A percentile compares a stretch with the other conserved stretches of the same genome.
phyloP scores from a whole-genome alignment of 2,329 filamentous ascomycete species.

The Lecanicillium sp. region DNA sequence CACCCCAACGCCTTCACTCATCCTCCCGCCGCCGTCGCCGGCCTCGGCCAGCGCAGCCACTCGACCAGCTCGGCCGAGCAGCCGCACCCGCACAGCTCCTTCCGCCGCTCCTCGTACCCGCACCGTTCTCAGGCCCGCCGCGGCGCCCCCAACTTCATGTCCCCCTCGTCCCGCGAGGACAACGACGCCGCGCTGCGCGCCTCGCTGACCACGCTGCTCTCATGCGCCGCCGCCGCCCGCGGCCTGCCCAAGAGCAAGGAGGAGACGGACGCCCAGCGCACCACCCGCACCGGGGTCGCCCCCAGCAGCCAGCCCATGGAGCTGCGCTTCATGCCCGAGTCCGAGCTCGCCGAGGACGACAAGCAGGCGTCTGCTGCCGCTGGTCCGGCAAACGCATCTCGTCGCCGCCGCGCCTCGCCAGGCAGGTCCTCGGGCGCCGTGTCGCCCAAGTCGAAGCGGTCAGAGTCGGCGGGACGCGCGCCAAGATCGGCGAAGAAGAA shows the following conservation, averaged over 20 bases:
- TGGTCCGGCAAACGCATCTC: slow-evolving; percentile 15
- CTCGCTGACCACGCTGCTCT: slow-evolving; percentile 89
- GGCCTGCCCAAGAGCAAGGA: slow-evolving; percentile 64
- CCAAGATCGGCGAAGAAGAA: slow-evolving; percentile 54
- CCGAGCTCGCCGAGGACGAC: slow-evolving; percentile 45
- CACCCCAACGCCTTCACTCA: slow-evolving; percentile 92
- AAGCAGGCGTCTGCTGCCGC: slow-evolving; percentile 19
- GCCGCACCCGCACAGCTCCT: slow-evolving; percentile 43
- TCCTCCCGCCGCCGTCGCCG: slow-evolving; percentile 56
- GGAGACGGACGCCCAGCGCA: slow-evolving; percentile 33
- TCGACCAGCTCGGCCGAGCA: slow-evolving; percentile 44
- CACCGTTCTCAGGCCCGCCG: slow-evolving; percentile 45
- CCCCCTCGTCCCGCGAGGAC: slow-evolving; percentile 72
- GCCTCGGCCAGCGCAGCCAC: slow-evolving; percentile 41
- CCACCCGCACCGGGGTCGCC: slow-evolving; percentile 33
- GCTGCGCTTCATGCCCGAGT: slow-evolving; percentile 54
- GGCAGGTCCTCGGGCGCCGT: slow-evolving; percentile 22
- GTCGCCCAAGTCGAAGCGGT: slow-evolving; percentile 46
- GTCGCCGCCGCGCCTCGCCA: slow-evolving; percentile 23
- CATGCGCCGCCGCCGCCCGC: slow-evolving; percentile 86
- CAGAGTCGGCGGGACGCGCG: slow-evolving; percentile 34
- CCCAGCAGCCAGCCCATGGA: slow-evolving; percentile 50
- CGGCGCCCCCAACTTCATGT: slow-evolving; percentile 56
- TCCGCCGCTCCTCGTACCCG: slow-evolving; percentile 44
- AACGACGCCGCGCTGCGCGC: slow-evolving; percentile 90